Percentiles rank a stretch among this genome's conserved stretches.
These are phyloP conservation scores for Salix caprea DNA, from an alignment of 345 rosid species.

Conservation along the genomic window DNA sequence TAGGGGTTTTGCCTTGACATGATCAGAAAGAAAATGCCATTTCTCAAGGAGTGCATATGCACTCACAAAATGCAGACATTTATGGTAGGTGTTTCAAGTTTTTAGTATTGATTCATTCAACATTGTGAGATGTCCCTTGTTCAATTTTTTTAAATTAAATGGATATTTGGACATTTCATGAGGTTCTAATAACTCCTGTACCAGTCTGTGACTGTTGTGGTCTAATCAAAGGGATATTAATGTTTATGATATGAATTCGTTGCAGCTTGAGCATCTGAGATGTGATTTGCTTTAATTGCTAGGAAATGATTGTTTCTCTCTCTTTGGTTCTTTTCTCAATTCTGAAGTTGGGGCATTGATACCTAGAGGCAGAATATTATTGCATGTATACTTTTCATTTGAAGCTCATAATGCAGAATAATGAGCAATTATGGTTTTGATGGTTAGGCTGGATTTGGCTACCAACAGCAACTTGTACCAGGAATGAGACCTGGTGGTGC, in stretches of 20 bases:
- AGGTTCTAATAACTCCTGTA: neutral
- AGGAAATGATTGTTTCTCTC: neutral
- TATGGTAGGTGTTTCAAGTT: neutral
- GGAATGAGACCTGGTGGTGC: slow-evolving; percentile 31
- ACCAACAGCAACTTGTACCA: slow-evolving; percentile 31
- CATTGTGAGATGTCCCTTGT: neutral
- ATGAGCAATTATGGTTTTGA: neutral
- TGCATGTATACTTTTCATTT: neutral
- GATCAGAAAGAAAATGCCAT: neutral
- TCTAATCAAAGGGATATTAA: neutral
- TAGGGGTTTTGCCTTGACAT: neutral
- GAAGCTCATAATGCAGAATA: neutral
- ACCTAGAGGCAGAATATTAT: neutral
- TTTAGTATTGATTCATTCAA: neutral
- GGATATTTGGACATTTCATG: neutral
- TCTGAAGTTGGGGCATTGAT: neutral
- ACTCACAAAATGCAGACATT: neutral
- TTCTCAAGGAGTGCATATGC: neutral
- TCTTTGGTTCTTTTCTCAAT: neutral
- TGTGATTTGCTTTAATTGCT: neutral
- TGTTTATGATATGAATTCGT: neutral
- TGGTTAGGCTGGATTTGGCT: slow-evolving; percentile 26
- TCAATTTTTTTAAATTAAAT: neutral
- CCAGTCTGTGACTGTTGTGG: neutral
- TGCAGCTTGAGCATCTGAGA: neutral